Evolutionary conservation across 2,329 filamentous ascomycete species (phyloP).

Genomic region (Hymenoscyphus fructigenus): DNA sequence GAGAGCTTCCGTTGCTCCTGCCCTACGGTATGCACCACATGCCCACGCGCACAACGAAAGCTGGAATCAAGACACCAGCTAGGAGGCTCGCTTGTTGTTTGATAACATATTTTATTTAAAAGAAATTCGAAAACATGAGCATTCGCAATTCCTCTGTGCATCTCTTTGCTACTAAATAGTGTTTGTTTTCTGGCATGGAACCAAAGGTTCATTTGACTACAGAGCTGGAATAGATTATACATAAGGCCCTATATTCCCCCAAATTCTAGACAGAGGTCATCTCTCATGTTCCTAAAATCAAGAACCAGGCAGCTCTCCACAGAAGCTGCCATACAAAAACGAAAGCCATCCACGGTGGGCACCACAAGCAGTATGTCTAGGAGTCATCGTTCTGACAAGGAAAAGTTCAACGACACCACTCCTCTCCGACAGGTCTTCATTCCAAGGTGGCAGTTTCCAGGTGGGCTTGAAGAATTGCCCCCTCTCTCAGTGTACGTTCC

Average conservation of each 20-base stretch:
- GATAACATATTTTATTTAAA: background rate
- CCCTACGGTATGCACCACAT: too few species aligned
- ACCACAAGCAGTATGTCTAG: background rate
- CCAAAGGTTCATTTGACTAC: background rate
- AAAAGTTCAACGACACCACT: background rate
- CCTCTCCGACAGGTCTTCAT: background rate
- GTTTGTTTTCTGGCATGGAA: background rate
- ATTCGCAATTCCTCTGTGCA: background rate
- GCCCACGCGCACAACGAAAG: too few species aligned
- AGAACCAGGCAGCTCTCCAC: background rate
- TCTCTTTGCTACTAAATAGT: background rate
- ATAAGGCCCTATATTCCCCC: background rate
- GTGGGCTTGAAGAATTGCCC: background rate
- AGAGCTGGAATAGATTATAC: background rate
- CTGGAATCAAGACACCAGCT: background rate
- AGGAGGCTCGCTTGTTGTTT: background rate
- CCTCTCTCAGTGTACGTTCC: background rate
- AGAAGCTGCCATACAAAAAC: background rate
- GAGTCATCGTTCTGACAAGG: conserved; percentile 1
- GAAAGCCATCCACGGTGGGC: background rate
- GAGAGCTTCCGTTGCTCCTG: too few species aligned
- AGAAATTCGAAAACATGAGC: background rate
- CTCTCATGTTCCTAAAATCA: background rate
- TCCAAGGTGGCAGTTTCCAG: background rate
- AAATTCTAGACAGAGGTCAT: background rate